phyloP scores from a whole-genome alignment of 495 filamentous ascomycete genomes.

The Penicillium egyptiacum region DNA sequence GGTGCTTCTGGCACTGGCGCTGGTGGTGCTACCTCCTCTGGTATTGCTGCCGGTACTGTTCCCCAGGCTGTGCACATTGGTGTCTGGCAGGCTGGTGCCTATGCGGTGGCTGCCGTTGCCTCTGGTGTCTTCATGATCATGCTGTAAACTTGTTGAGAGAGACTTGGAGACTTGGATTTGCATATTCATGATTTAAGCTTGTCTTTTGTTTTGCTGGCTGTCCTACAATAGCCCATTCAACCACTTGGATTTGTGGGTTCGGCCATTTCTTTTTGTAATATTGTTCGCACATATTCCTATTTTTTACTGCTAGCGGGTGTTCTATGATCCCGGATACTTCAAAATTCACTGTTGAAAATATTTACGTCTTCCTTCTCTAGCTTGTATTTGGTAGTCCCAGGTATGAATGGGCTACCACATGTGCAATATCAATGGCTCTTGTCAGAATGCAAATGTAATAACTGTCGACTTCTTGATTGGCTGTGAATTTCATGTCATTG shows the following conservation, averaged over 20 bases:
- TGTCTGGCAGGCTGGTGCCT: constrained; percentile 64
- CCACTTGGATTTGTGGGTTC: background rate
- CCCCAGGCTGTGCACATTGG: constrained; percentile 61
- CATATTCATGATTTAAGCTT: background rate
- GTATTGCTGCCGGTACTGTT: constrained; percentile 42
- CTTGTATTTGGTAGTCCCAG: background rate
- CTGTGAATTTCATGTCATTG: background rate
- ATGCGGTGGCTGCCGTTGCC: constrained; percentile 63
- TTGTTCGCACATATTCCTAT: constrained; percentile 9
- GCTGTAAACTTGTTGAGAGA: constrained; percentile 56
- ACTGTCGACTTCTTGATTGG: background rate
- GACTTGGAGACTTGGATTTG: constrained; percentile 2
- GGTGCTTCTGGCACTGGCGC: constrained; percentile 33
- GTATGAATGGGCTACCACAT: too few relatives aligned
- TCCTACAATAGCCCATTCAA: background rate
- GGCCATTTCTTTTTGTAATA: constrained; percentile 7
- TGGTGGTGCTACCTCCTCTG: constrained; percentile 43
- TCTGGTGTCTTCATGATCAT: constrained; percentile 75
- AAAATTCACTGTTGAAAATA: background rate
- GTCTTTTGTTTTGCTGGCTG: background rate
- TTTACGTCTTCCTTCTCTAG: background rate
- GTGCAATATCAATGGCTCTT: background rate
- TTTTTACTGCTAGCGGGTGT: constrained; percentile 9
- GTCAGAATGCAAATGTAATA: background rate
- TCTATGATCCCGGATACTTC: constrained; percentile 1